phyloP scores from a whole-genome alignment of 805 yeast genomes.

The Cyberlindnera mycetangii region DNA sequence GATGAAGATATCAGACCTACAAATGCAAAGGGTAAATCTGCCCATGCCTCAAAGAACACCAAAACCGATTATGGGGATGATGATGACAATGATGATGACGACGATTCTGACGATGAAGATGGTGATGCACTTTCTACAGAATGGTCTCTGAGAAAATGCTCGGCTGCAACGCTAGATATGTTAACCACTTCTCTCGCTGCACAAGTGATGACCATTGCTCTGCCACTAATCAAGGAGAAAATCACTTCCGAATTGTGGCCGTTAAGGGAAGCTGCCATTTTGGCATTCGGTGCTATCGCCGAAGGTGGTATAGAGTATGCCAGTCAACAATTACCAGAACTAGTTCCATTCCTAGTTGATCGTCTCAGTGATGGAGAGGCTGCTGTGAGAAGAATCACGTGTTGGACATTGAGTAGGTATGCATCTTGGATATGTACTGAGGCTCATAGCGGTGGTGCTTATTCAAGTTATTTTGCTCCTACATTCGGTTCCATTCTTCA shows the following conservation, averaged over 20 bases:
- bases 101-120: slow-evolving; percentile 31
- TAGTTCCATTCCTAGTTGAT: slow-evolving; percentile 83
- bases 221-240: slow-evolving; percentile 74
- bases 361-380: slow-evolving; percentile 73
- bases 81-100: slow-evolving; percentile 62
- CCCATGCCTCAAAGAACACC: slow-evolving; percentile 30
- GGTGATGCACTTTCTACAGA: slow-evolving; percentile 64
- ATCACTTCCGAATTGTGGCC: slow-evolving; percentile 79
- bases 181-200: slow-evolving; percentile 67
- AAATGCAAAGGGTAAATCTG: slow-evolving; percentile 60
- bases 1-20: slow-evolving; percentile 87
- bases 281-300: slow-evolving; percentile 94
- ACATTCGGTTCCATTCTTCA: slow-evolving; percentile 73
- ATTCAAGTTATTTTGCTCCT: slow-evolving; percentile 67
- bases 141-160: slow-evolving; percentile 91
- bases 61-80: slow-evolving; percentile 36
- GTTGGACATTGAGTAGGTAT: slow-evolving; percentile 93
- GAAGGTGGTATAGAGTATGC: slow-evolving; percentile 80
- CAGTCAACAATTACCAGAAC: slow-evolving; percentile 66
- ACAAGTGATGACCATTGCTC: slow-evolving; percentile 59
- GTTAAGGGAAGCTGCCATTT: slow-evolving; percentile 85
- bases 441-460: slow-evolving; percentile 58
- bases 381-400: slow-evolving; percentile 86
- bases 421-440: slow-evolving; percentile 77
- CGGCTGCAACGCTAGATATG: slow-evolving; percentile 89